Conservation (phyloP, 2,329 filamentous ascomycete species). For the Hypoxylon sp. region DNA sequence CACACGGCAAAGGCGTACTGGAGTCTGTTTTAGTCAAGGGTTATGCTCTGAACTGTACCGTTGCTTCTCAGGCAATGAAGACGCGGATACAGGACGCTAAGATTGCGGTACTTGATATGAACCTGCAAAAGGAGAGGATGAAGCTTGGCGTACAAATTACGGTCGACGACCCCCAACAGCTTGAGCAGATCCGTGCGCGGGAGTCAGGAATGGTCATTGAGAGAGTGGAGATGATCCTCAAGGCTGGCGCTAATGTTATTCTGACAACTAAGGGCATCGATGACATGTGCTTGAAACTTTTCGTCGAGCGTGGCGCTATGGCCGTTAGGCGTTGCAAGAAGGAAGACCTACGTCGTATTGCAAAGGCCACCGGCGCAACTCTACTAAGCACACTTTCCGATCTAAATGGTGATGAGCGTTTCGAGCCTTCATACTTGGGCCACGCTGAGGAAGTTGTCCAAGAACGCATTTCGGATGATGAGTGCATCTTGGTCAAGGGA, state of each 20-base stretch:
- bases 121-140: constrained; percentile 99
- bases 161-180: constrained; percentile 94
- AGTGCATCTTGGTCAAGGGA: constrained; percentile 96
- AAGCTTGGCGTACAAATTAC: constrained; percentile 99
- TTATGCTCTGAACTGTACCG: constrained; percentile 98
- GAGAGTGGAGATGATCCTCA: constrained; percentile 96
- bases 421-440: constrained; percentile 90
- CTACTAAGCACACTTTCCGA: constrained; percentile 94
- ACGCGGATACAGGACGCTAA: constrained; percentile 93
- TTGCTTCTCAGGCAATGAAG: constrained; percentile 97
- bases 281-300: constrained; percentile 93
- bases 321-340: constrained; percentile 97
- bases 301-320: constrained; percentile 96
- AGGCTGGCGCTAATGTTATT: constrained; percentile 95
- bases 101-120: constrained; percentile 98
- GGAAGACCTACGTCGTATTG: constrained; percentile 95
- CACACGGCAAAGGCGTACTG: constrained; percentile 90
- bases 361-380: constrained; percentile 94
- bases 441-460: constrained; percentile 97
- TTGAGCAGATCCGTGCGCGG: constrained; percentile 95
- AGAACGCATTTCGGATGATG: constrained; percentile 98
- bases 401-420: constrained; percentile 96
- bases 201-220: constrained; percentile 95
- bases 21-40: constrained; percentile 95
- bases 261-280: constrained; percentile 99